These are phyloP conservation scores for Ophiocordyceps camponoti-floridani DNA, from an alignment of 2,329 filamentous ascomycete genomes.

Conservation along the genomic window DNA sequence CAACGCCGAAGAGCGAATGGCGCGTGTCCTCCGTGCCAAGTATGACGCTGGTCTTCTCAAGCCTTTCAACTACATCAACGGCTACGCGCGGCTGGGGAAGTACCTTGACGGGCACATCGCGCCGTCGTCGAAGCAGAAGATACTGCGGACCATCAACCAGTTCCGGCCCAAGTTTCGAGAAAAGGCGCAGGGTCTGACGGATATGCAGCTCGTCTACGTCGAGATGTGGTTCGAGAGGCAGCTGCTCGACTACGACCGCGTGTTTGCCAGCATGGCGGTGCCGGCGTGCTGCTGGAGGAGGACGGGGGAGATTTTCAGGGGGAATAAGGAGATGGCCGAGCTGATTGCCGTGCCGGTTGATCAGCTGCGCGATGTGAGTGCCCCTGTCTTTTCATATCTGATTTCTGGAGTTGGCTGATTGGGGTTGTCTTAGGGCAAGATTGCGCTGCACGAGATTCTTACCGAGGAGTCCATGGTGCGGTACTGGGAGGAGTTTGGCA, in stretches of 20 bases:
- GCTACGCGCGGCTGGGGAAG: conserved; percentile 72
- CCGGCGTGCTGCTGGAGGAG: conserved; percentile 94
- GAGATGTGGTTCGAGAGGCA: conserved; percentile 99
- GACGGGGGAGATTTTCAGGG: conserved; percentile 91
- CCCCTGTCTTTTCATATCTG: not conserved
- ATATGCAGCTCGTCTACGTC: conserved; percentile 84
- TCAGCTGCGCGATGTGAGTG: conserved; percentile 68
- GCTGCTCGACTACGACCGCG: conserved; percentile 93
- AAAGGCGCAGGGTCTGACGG: conserved; percentile 79
- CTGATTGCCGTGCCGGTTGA: conserved; percentile 87
- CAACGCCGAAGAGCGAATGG: conserved; percentile 86
- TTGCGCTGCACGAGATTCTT: conserved; percentile 88
- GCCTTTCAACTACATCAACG: conserved; percentile 97
- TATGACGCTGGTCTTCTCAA: conserved; percentile 88
- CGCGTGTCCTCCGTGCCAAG: conserved; percentile 83
- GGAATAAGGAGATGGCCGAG: conserved; percentile 98
- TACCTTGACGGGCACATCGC: conserved; percentile 88
- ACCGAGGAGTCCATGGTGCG: conserved; percentile 88
- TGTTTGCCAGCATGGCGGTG: conserved; percentile 97
- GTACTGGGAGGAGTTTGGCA: conserved; percentile 98
- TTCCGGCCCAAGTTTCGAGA: conserved; percentile 94
- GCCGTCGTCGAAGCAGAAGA: conserved; percentile 70
- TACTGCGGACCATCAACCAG: conserved; percentile 74
- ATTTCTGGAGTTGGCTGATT: not conserved
- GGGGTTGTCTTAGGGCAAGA: conserved; percentile 53